A percentile compares a stretch with the other conserved stretches of the same genome.
Evolutionary conservation across 352 stramenopile genomes (phyloP).

Genomic region (Phytophthora megakarya): DNA sequence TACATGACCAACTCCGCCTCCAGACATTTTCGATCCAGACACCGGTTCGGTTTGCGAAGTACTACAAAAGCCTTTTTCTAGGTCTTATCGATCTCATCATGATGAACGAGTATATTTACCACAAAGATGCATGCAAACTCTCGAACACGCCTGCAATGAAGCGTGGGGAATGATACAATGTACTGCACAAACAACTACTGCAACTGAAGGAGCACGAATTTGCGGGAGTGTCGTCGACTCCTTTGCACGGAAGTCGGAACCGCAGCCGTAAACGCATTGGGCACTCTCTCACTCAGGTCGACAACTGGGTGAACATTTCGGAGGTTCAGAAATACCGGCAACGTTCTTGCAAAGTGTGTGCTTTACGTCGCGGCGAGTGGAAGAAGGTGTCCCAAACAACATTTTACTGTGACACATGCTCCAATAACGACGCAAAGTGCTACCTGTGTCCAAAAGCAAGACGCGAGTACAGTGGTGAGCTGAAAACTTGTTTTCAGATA

Average conservation of each 20-base stretch:
- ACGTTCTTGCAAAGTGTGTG: not conserved
- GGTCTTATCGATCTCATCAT: not conserved
- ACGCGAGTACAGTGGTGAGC: not conserved
- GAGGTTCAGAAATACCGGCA: constrained; percentile 6
- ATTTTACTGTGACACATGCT: not conserved
- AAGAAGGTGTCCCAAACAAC: not conserved
- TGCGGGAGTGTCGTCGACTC: not conserved
- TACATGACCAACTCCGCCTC: not conserved
- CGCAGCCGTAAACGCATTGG: not conserved
- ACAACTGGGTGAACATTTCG: not conserved
- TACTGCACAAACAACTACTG: not conserved
- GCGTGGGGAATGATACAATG: not conserved
- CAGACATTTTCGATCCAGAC: constrained; percentile 25
- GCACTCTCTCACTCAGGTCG: not conserved
- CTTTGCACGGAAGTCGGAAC: not conserved
- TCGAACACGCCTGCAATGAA: not conserved
- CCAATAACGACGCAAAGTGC: not conserved
- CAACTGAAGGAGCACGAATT: constrained; percentile 2
- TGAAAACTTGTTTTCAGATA: not conserved
- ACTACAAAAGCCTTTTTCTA: not conserved
- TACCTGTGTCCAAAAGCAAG: not conserved
- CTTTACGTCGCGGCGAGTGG: not conserved
- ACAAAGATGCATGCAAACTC: not conserved
- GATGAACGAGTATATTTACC: not conserved
- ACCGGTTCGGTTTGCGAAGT: not conserved